phyloP scores from a whole-genome alignment of 2,329 filamentous ascomycete genomes.

The Aspergillus alliaceus region DNA sequence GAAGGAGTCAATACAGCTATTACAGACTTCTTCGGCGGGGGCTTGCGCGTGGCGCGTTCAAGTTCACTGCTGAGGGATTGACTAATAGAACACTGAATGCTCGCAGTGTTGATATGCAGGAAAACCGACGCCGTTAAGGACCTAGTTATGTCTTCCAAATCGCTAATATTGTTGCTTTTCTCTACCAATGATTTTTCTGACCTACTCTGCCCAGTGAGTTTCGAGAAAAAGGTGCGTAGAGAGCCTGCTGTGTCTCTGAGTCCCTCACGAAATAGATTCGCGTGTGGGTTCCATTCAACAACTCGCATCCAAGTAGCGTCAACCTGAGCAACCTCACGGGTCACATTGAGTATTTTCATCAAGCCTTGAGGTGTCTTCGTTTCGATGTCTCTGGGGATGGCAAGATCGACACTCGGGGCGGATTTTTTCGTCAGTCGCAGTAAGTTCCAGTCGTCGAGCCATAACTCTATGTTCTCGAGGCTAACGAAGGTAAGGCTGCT shows the following conservation, averaged over 20 bases:
- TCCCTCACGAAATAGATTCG: slow-evolving; percentile 37
- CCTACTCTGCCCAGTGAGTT: slow-evolving; percentile 62
- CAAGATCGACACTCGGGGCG: slow-evolving; percentile 71
- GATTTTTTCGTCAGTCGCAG: slow-evolving; percentile 79
- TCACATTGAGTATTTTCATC: slow-evolving; percentile 81
- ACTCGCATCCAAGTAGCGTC: slow-evolving; percentile 87
- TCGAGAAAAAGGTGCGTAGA: slow-evolving; percentile 76
- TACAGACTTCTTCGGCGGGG: slow-evolving; percentile 82
- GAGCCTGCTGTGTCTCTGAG: slow-evolving; percentile 55
- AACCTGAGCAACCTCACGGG: slow-evolving; percentile 85
- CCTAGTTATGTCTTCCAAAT: slow-evolving; percentile 71
- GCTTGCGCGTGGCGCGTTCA: slow-evolving; percentile 94
- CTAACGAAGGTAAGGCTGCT: slow-evolving; percentile 96
- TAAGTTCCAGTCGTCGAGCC: slow-evolving; percentile 83
- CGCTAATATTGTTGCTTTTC: slow-evolving; percentile 59
- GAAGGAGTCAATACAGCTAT: slow-evolving; percentile 89
- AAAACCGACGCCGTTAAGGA: slow-evolving; percentile 78
- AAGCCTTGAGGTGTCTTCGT: slow-evolving; percentile 80
- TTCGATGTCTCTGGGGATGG: slow-evolving; percentile 76
- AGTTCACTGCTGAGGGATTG: slow-evolving; percentile 77
- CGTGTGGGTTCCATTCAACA: slow-evolving; percentile 76
- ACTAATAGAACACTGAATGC: slow-evolving; percentile 73
- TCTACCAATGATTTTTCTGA: slow-evolving; percentile 43
- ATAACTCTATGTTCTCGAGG: slow-evolving; percentile 82
- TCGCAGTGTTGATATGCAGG: slow-evolving; percentile 80